Evolutionary conservation across 2,329 filamentous ascomycete species (phyloP), one percentile per base, ranked within the genome.

Genomic region (Penicillium griseofulvum): DNA sequence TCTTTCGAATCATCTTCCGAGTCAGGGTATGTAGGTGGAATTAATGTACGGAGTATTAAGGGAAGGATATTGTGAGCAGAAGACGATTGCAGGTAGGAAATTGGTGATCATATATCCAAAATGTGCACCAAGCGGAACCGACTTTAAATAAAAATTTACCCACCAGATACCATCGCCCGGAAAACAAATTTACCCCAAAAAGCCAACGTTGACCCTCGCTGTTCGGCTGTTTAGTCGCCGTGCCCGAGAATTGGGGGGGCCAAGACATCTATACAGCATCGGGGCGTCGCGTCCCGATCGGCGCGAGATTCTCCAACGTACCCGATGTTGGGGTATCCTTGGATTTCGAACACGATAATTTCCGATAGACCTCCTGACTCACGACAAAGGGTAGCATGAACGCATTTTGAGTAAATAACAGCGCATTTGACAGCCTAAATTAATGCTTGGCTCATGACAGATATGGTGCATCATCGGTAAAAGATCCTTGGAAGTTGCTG

Each of bases 401-500:
- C 8, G 5, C 6, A 14, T 31, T n/a, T 24, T 28, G n/a, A 37
- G 41, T 5, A 17, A 17, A 29, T 10, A 4, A 11, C 16, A 17
- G 5, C 9, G 14, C 24, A 17, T 14, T 43, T 10, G 8, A 11
- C 16, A 29, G 5, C 9, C 14, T 12, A 17, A 2, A 31, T 31
- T 16, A 17, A 14, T 34, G 10, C 11, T 39, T 12, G 4, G 10
- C 28, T 31, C 49, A 49, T 4, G 55, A 31, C 55, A 57, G 41
- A n/a, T 54, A 44, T n/a, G 46, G 45, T 26, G 52, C 51, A 47
- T 64, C 63, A 36, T 65, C 61, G 26, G 57, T 31, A 19, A 64
- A 44, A 2, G 61, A 58, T 47, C 49, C 57, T 28, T 67, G 65
- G 12, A 67, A 70, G 14, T 69, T 59, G n/a, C 64, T 61, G n/a